Conservation (phyloP, 148 eudicot genomes). For the Beta vulgaris region DNA sequence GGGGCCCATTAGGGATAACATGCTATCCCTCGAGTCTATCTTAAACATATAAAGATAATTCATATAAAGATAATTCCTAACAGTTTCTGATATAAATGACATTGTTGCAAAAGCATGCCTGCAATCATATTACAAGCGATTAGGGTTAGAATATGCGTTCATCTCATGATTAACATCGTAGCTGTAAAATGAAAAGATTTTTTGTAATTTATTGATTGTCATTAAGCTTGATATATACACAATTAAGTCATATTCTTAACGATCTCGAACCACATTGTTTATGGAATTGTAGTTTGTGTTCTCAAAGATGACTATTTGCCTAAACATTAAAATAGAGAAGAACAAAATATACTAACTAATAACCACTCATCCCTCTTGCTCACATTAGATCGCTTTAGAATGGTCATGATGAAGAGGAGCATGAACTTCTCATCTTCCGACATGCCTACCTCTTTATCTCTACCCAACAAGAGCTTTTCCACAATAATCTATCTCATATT, state of each 20-base stretch:
- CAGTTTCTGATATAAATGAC: constrained; percentile 80
- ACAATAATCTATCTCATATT: not conserved
- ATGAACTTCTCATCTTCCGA: not conserved
- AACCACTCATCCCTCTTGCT: not conserved
- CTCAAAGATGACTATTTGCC: not conserved
- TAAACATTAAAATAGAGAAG: not conserved
- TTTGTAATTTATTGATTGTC: not conserved
- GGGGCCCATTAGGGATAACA: too few relatives aligned
- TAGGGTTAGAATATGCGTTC: not conserved
- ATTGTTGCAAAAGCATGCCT: constrained; percentile 89
- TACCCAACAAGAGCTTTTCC: not conserved
- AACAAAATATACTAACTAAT: too few relatives aligned
- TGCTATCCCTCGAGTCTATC: too few relatives aligned
- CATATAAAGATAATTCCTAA: too few relatives aligned
- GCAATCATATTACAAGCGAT: constrained; percentile 26
- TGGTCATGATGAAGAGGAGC: not conserved
- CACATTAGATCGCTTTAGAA: not conserved
- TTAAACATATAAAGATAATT: too few relatives aligned
- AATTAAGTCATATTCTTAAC: not conserved
- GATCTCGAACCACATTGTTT: not conserved
- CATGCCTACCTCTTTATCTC: not conserved
- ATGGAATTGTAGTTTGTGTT: not conserved
- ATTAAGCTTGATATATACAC: not conserved
- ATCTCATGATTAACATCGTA: not conserved
- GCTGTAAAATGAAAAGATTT: not conserved